Percentiles rank a stretch among this genome's conserved stretches.
Evolutionary conservation across 768 basidiomycete species (phyloP).

Genomic region (Lactarius pseudohatsudake): DNA sequence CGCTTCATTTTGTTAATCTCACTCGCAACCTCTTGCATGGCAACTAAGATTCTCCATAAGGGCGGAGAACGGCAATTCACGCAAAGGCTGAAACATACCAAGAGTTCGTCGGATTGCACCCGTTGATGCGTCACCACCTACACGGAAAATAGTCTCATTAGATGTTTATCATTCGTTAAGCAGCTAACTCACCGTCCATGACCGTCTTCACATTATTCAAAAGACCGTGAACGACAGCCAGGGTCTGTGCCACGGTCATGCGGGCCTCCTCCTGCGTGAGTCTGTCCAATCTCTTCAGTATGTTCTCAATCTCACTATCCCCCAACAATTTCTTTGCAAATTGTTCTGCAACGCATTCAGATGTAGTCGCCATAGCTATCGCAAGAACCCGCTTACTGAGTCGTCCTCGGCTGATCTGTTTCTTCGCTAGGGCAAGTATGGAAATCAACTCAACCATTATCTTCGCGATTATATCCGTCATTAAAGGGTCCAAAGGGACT

Average conservation of each 20-base stretch:
- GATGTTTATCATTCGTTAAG: background rate
- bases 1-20: constrained; percentile 6
- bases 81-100: no score
- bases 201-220: constrained; percentile 9
- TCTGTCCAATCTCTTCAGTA: constrained; percentile 14
- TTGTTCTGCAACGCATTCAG: constrained; percentile 5
- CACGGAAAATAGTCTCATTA: no score
- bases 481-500: background rate
- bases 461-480: constrained; percentile 11
- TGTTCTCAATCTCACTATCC: background rate
- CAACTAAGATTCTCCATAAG: background rate
- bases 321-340: constrained; percentile 5
- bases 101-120: no score
- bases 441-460: constrained; percentile 11
- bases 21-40: background rate
- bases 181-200: constrained; percentile 9
- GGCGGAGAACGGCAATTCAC: no score
- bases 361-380: no score
- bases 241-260: constrained; percentile 7
- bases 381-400: background rate
- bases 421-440: constrained; percentile 8
- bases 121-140: no score
- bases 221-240: constrained; percentile 8
- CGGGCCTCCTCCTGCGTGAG: constrained; percentile 16
- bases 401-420: constrained; percentile 9